phyloP scores from a whole-genome alignment of 345 rosid genomes.

The Odontarrhena argentea region DNA sequence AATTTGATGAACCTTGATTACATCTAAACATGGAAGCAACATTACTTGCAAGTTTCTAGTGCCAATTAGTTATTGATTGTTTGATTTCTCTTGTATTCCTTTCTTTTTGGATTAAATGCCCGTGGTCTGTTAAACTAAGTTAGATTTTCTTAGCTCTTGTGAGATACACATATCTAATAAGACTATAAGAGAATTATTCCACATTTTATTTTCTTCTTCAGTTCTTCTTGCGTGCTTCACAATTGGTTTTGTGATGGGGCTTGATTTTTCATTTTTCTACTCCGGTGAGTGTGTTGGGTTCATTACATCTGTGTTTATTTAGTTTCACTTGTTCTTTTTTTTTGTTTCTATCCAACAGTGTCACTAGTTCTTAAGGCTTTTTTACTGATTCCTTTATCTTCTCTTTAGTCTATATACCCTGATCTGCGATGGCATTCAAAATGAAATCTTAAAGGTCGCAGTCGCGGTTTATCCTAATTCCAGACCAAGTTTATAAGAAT shows the following conservation, averaged over 20 bases:
- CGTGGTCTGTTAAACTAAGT: neutral
- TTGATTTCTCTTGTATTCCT: neutral
- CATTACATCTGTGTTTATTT: neutral
- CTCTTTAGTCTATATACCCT: neutral
- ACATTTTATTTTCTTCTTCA: neutral
- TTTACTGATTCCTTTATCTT: neutral
- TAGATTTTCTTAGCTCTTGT: neutral
- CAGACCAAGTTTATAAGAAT: too few species aligned
- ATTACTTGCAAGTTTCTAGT: neutral
- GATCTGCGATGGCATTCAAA: neutral
- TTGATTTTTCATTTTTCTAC: neutral
- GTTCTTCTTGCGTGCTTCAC: neutral
- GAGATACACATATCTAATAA: neutral
- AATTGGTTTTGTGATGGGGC: neutral
- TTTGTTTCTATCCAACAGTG: too few species aligned
- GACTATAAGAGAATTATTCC: neutral
- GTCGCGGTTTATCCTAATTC: neutral
- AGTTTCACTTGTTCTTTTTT: neutral
- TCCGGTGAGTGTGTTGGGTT: neutral
- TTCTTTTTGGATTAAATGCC: neutral
- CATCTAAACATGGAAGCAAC: conserved; percentile 9
- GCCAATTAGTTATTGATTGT: neutral
- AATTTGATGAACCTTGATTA: neutral
- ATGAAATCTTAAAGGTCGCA: neutral
- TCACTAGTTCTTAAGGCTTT: neutral